These are phyloP conservation scores for Peterozyma toletana DNA, from an alignment of 805 yeast genomes.

Conservation along the genomic window DNA sequence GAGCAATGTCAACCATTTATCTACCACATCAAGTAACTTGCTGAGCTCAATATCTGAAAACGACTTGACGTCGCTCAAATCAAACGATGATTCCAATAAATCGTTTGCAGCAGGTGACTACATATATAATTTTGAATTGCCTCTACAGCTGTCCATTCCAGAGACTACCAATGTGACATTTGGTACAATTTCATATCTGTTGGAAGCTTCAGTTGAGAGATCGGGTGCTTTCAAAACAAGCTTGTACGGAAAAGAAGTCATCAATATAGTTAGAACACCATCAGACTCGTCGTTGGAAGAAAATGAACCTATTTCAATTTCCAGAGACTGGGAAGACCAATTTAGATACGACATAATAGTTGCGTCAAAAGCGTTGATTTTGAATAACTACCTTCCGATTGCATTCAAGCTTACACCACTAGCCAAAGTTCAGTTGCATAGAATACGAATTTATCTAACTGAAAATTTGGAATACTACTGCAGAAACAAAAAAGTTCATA, in stretches of 20 bases:
- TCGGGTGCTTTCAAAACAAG: conserved; percentile 83
- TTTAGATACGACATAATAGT: conserved; percentile 84
- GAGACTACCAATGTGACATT: conserved; percentile 74
- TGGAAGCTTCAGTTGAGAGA: conserved; percentile 68
- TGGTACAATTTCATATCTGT: conserved; percentile 67
- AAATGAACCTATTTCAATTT: conserved; percentile 86
- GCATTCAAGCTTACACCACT: conserved; percentile 80
- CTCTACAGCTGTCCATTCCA: conserved; percentile 75
- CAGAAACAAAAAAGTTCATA: conserved; percentile 76
- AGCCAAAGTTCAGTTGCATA: conserved; percentile 80
- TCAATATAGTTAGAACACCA: conserved; percentile 68
- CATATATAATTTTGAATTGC: conserved; percentile 85
- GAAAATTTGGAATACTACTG: conserved; percentile 91
- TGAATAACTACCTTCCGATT: conserved; percentile 78
- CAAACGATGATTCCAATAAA: conserved; percentile 18
- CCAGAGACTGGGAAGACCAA: conserved; percentile 91
- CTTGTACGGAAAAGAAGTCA: conserved; percentile 53
- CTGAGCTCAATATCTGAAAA: conserved; percentile 10
- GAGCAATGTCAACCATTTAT: neutral
- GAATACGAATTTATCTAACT: conserved; percentile 78
- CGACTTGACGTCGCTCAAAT: conserved; percentile 15
- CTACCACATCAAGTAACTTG: conserved; percentile 4
- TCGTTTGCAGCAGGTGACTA: conserved; percentile 84
- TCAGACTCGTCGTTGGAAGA: conserved; percentile 76
- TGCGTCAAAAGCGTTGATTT: conserved; percentile 80